Evolutionary conservation across 2,329 filamentous ascomycete genomes (phyloP), one percentile per base, ranked within the genome.

Genomic region (Pseudogymnoascus sp.): DNA sequence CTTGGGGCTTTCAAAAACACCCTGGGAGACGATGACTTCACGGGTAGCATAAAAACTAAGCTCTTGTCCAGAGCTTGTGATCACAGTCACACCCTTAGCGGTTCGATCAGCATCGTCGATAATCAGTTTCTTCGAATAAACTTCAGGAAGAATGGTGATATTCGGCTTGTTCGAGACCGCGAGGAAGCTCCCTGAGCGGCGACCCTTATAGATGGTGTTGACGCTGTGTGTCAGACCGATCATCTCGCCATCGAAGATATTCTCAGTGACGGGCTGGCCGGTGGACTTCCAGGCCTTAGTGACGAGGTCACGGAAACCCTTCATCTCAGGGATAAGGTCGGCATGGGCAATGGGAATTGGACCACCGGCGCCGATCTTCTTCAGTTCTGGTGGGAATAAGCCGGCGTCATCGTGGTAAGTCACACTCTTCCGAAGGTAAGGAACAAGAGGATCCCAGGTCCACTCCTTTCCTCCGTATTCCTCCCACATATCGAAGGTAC

Each of bases 161-260:
- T 86, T 86, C 10, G 76, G 74, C 73, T 85, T 83, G 62, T 77
- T 72, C 14, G 87, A 69, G 66, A 77, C n/a, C n/a, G n/a, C 83
- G 16, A 81, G 72, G 67, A 76, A 82, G 66, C 79, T 81, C 0
- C 77, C 79, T 2, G 81, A 82, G 19, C 83, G 79, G 62, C 76
- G 73, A 14, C 83, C 83, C 10, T 81, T 76, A 73, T 86, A 84
- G 68, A 86, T 85, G 38, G 77, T 78, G 71, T 83, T 79, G 61
- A 82, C 76, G 67, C 80, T 80, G 44, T 83, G 77, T 38, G 76
- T 77, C 1, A 86, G 76, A 2, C 84, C 83, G 33, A 73, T 70
- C 79, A 85, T 82, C 6, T 77, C 74, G 11, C 83, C 84, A 63
- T 81, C 77, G 68, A 81, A 84, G 42, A 86, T 80, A 60, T 86